These are phyloP conservation scores for Epithemia pelagica DNA, from an alignment of 108 stramenopile species.

Conservation along the genomic window DNA sequence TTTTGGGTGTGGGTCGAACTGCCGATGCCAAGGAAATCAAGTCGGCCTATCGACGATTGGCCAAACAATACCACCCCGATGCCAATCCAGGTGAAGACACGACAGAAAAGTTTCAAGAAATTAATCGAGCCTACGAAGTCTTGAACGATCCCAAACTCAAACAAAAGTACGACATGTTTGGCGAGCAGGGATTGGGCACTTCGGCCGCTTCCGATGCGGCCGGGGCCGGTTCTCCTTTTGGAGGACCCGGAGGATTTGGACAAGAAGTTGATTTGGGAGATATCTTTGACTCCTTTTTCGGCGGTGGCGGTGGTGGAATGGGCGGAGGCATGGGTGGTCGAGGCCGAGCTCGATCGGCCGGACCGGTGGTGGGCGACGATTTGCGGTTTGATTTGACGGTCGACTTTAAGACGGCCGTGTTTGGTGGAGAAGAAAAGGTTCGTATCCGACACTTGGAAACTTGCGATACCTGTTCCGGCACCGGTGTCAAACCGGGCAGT, in stretches of 20 bases:
- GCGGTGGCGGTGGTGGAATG: constrained; percentile 28
- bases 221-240: constrained; percentile 32
- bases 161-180: constrained; percentile 87
- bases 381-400: constrained; percentile 88
- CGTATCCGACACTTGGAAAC: constrained; percentile 89
- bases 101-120: constrained; percentile 68
- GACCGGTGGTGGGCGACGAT: constrained; percentile 84
- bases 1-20: constrained; percentile 62
- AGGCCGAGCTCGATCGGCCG: constrained; percentile 40
- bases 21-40: constrained; percentile 77
- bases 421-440: constrained; percentile 94
- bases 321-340: constrained; percentile 51
- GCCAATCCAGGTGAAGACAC: constrained; percentile 75
- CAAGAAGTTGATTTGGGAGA: constrained; percentile 92
- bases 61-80: constrained; percentile 78
- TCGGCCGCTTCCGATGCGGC: constrained; percentile 41
- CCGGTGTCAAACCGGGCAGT: constrained; percentile 86
- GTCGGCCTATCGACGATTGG: constrained; percentile 72
- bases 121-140: constrained; percentile 90
- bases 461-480: constrained; percentile 83
- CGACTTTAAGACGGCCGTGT: constrained; percentile 93
- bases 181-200: constrained; percentile 67
- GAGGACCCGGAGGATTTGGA: constrained; percentile 71
- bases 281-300: constrained; percentile 95
- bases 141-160: constrained; percentile 81